Evolutionary conservation across 352 stramenopile species (phyloP), one percentile per base, ranked within the genome.

Genomic region (Globisporangium alternatum): DNA sequence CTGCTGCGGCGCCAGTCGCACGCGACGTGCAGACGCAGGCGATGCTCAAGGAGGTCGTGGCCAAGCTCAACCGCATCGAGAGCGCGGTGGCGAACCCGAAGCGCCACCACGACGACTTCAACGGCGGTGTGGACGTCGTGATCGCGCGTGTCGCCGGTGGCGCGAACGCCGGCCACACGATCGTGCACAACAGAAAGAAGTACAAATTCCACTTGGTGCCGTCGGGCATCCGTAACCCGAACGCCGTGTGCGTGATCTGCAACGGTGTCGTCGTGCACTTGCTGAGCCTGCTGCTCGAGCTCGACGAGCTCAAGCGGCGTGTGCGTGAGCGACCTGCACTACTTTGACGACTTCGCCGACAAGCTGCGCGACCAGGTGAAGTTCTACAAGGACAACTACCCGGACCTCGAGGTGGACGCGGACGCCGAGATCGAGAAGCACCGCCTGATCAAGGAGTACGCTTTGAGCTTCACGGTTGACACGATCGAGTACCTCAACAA

Each of bases 161-260:
- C 45, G 97, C 96, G 31, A 99, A 99, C 85, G 97, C 98, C 30
- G 98, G 98, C 31, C 98, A 99, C 83, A 99, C 97, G 47, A 99
- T 99, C 73, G 96, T 99, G 53, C 96, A 98, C 59, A 83, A 99
- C 52, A 85, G 92, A 53, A 98, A 97, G 81, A 99, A 99, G 78
- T 99, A 99, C 88, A 99, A 99, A 76, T 99, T 99, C 81, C 98
- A 99, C 83, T 77, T 99, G 6, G 82, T 99, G 59, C 98, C 98
- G 3, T 99, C 91, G 47, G 98, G 97, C 53, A 98, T 99, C 60
- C 76, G 99, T 43, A 98, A 99, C 77, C 83, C 91, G 31, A 80
- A 96, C 49, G 96, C 95, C 0, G 90, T 93, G 39, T 98, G 97
- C 72, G 87, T 99, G n/a, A 97, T 99, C 59, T 96, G 97, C 43